A percentile compares a stretch with the other conserved stretches of the same genome.
Conservation (phyloP, 257 asterid species). For the Plectranthus barbatus region DNA sequence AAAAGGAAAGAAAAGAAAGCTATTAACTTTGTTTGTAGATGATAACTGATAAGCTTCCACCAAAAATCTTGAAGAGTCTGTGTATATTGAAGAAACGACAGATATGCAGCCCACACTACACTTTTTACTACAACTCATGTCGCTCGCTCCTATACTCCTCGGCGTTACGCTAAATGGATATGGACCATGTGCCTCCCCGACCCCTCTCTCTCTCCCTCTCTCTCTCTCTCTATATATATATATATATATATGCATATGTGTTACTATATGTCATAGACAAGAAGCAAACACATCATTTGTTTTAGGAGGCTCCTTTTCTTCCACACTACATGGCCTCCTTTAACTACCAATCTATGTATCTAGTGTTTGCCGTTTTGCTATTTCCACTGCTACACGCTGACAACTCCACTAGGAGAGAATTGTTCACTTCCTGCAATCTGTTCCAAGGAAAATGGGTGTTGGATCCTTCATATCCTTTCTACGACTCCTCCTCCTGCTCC, state of each 20-base stretch:
- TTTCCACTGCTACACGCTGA: slow-evolving; percentile 4
- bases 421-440: slow-evolving; percentile 38
- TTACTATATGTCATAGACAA: slow-evolving; percentile 8
- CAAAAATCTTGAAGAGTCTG: background rate
- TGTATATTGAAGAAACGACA: background rate
- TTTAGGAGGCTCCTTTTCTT: background rate
- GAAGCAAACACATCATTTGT: no score
- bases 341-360: background rate
- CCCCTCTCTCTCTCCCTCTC: background rate
- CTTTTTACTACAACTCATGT: slow-evolving; percentile 22
- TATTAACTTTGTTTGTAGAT: background rate
- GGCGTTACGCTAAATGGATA: slow-evolving; percentile 1
- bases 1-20: background rate
- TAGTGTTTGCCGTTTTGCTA: background rate
- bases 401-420: slow-evolving; percentile 6
- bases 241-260: no score
- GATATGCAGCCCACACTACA: slow-evolving; percentile 1
- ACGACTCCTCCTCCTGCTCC: slow-evolving; percentile 45
- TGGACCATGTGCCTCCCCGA: slow-evolving; percentile 19
- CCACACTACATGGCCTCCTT: slow-evolving; percentile 12
- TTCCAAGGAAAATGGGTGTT: slow-evolving; percentile 56
- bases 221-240: no score
- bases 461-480: slow-evolving; percentile 45
- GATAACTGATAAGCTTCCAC: background rate
- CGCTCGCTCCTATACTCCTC: background rate